These are phyloP conservation scores for Pholiota microspora DNA, from an alignment of 768 basidiomycete species.

Conservation along the genomic window DNA sequence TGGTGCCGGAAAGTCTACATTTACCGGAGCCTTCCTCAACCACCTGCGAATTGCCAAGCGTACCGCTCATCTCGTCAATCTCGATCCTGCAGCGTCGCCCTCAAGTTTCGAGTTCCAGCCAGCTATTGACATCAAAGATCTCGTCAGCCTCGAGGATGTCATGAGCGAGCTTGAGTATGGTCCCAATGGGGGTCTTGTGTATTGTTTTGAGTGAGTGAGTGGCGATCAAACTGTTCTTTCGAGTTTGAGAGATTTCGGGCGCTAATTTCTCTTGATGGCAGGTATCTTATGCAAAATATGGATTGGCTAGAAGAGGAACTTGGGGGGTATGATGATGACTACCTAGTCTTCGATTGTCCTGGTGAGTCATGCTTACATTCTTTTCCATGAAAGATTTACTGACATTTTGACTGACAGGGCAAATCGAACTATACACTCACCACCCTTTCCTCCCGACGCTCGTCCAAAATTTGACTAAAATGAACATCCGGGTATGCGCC, in stretches of 20 bases:
- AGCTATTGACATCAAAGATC: slow-evolving; percentile 88
- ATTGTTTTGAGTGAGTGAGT: slow-evolving; percentile 98
- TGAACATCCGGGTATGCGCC: slow-evolving; percentile 85
- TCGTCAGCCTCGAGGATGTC: slow-evolving; percentile 91
- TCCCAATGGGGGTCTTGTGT: slow-evolving; percentile 95
- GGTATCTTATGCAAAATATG: slow-evolving; percentile 95
- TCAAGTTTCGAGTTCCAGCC: slow-evolving; percentile 92
- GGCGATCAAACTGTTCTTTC: slow-evolving; percentile 13
- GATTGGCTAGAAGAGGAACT: slow-evolving; percentile 98
- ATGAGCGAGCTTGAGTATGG: slow-evolving; percentile 95
- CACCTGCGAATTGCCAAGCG: slow-evolving; percentile 83
- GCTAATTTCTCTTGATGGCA: slow-evolving; percentile 27
- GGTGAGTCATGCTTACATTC: slow-evolving; percentile 39
- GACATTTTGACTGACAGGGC: slow-evolving; percentile 48
- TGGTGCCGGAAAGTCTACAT: slow-evolving; percentile 96
- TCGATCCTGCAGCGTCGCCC: slow-evolving; percentile 90
- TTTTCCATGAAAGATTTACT: neutral
- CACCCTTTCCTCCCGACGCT: slow-evolving; percentile 94
- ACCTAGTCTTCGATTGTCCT: slow-evolving; percentile 90
- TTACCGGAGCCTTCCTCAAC: slow-evolving; percentile 83
- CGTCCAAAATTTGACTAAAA: slow-evolving; percentile 66
- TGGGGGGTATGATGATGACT: slow-evolving; percentile 94
- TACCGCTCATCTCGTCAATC: slow-evolving; percentile 90
- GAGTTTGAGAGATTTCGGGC: neutral
- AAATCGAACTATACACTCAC: slow-evolving; percentile 98